Base-by-base conservation (phyloP, 306 rosid genomes). In the Arachis stenosperma region DNA sequence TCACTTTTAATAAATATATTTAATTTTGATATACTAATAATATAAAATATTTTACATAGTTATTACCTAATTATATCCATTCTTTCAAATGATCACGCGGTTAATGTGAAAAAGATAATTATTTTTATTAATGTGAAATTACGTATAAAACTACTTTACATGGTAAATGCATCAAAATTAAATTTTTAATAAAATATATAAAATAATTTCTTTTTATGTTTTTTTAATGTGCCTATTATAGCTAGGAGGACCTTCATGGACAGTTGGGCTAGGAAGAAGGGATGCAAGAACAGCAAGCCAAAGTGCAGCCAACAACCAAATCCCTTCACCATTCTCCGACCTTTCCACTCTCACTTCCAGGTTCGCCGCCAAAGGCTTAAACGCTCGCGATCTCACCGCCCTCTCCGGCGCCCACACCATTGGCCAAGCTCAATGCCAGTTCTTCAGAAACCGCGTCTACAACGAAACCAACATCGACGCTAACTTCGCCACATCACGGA, bases 201-300 rank as follows among this genome's bases (percentile, higher is more conserved):
- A 22, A 22, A 22, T 22, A 22, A 22, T 22, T 22, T 22, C 27
- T 22, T 22, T 22, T 62, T 9, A 9, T 3, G 17, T 42, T 1
- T 71, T 71, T 15, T 4, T 0, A 2, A 55, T 14, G 0, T 6
- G 22, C 6, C 1, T 17, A 55, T 9, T 65, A 3, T 44, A 93
- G 98, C 81, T 87, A 7, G 90, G 94, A 82, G 98, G 98, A 54
- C 91, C 96, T 6, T 14, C 81, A 22, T 90, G 96, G 96, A 6
- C 9, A 3, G 94, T 90, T 2, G 73, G 84, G 0, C 83, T 90
- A 0, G 97, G 97, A 5, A 75, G 96, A 48, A 86, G 89, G 71
- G 98, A 90, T 40, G 84, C 96, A 55, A 86, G 81, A 59, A 93
- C 93, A 8, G 94, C 94, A 27, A 93, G 88, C 79, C 82, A 82